Base-by-base conservation (phyloP, 495 filamentous ascomycete genomes). In the Neurospora terricola region DNA sequence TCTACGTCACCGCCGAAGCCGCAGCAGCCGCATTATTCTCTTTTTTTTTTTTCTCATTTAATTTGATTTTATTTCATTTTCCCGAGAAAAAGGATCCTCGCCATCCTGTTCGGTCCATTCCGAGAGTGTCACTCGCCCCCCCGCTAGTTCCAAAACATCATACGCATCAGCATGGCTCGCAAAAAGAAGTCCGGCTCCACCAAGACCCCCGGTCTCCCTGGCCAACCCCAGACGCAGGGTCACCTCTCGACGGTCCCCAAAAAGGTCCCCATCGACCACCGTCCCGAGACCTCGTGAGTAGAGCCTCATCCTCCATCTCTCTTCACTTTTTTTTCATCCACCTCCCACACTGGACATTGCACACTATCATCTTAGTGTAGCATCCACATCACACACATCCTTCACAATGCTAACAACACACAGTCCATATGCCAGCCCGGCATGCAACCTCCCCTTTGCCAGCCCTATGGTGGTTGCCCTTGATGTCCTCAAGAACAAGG, bases 261-360 rank as follows among this genome's bases (percentile, higher is more conserved):
- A 66, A 66, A 34, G 54, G 54, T 66, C 27, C 54, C 54, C 54
- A 69, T 75, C 27, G 79, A 81, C 70, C 68, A 39, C 30, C 77
- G 79, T n/a, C 79, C 79, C n/a, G 78, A 80, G 66, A 76, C 68
- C 30, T 81, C 79, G 78, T 81, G 66, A 77, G 79, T 10, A 48
- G 10, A n/a, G 16, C 36, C 42, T 18, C 4, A 4, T 69, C 10
- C 12, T 10, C 23, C 34, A 14, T 72, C 48, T 34, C 16, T 36
- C 71, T 38, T 66, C 30, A 39, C 71, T 68, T 21, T 36, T 72
- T 16, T 38, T 21, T 45, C 36, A 30, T 16, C 14, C 27, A 38
- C 6, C 9, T 68, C 54, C 4, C 54, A 68, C 38, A 36, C 3
- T 66, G 54, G 23, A 36, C 48, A 59, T 59, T 66, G 54, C 54